Evolutionary conservation across 192 early-diverging fungal genomes (phyloP).

Genomic region (Entomortierella parvispora): DNA sequence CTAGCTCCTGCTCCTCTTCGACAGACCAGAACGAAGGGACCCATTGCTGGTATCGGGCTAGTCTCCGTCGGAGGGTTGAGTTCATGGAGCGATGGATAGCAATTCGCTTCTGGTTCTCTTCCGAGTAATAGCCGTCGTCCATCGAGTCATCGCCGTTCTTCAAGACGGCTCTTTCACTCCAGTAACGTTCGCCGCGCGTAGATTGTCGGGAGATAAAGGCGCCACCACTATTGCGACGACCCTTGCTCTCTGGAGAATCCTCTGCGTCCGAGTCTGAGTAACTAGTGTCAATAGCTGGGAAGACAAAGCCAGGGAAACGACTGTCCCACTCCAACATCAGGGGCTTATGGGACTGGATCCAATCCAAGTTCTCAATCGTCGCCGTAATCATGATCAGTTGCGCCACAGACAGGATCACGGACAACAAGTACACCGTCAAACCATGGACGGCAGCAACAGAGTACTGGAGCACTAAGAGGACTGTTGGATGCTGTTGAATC

Average conservation of each 20-base stretch:
- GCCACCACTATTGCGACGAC: not conserved
- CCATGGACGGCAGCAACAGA: slow-evolving; percentile 32
- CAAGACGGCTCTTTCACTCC: not conserved
- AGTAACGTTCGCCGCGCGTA: slow-evolving; percentile 13
- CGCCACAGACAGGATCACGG: slow-evolving; percentile 35
- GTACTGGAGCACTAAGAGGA: slow-evolving; percentile 41
- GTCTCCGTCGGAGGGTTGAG: slow-evolving; percentile 24
- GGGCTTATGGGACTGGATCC: slow-evolving; percentile 41
- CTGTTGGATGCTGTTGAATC: slow-evolving; percentile 9
- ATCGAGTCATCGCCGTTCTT: slow-evolving; percentile 8
- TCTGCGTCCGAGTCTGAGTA: slow-evolving; percentile 16
- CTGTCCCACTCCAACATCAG: slow-evolving; percentile 47
- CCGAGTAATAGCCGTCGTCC: slow-evolving; percentile 13
- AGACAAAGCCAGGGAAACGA: slow-evolving; percentile 43
- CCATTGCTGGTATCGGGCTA: slow-evolving; percentile 30
- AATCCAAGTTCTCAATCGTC: slow-evolving; percentile 43
- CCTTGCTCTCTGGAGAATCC: not conserved
- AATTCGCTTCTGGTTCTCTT: slow-evolving; percentile 11
- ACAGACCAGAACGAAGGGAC: slow-evolving; percentile 26
- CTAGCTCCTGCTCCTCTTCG: slow-evolving; percentile 14
- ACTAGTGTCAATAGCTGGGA: slow-evolving; percentile 39
- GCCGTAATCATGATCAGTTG: slow-evolving; percentile 40
- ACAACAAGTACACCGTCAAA: slow-evolving; percentile 29
- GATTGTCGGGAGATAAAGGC: not conserved
- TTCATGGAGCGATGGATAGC: slow-evolving; percentile 27